These are phyloP conservation scores for Yueomyces sinensis DNA, from an alignment of 805 yeast species.

Conservation along the genomic window DNA sequence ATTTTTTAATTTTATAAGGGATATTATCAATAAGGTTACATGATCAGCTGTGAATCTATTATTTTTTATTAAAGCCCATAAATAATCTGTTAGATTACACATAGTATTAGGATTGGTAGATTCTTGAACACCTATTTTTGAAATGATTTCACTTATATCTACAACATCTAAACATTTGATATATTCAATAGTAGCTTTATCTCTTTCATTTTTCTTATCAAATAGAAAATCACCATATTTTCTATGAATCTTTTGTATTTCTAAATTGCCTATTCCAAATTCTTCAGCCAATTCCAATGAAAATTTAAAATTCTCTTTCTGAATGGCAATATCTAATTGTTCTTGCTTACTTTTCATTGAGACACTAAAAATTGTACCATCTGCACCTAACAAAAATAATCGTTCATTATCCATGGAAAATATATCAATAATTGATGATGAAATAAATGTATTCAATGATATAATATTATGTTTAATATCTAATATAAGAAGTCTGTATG, in stretches of 20 bases:
- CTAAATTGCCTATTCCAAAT: constrained; percentile 13
- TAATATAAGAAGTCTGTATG: constrained; percentile 49
- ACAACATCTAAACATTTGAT: constrained; percentile 41
- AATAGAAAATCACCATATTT: constrained; percentile 65
- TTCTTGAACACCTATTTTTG: constrained; percentile 62
- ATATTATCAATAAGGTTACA: constrained; percentile 62
- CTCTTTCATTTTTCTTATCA: constrained; percentile 41
- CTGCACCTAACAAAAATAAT: constrained; percentile 46
- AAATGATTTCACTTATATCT: constrained; percentile 63
- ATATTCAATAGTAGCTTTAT: constrained; percentile 65
- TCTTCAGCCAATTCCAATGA: constrained; percentile 57
- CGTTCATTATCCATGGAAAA: constrained; percentile 42
- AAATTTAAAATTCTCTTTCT: constrained; percentile 54
- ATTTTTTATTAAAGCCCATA: constrained; percentile 44
- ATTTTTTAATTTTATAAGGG: constrained; percentile 64
- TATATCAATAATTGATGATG: constrained; percentile 47
- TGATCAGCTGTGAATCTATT: constrained; percentile 63
- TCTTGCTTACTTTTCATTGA: constrained; percentile 55
- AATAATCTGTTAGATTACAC: constrained; percentile 44
- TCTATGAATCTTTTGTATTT: constrained; percentile 30
- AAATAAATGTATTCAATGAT: constrained; percentile 55
- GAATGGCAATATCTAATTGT: constrained; percentile 54
- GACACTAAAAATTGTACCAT: constrained; percentile 59
- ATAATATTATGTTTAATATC: constrained; percentile 61
- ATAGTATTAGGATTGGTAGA: constrained; percentile 20